A percentile compares a stretch with the other conserved stretches of the same genome.
phyloP scores from a whole-genome alignment of 306 rosid species.

The Dryas drummondii region DNA sequence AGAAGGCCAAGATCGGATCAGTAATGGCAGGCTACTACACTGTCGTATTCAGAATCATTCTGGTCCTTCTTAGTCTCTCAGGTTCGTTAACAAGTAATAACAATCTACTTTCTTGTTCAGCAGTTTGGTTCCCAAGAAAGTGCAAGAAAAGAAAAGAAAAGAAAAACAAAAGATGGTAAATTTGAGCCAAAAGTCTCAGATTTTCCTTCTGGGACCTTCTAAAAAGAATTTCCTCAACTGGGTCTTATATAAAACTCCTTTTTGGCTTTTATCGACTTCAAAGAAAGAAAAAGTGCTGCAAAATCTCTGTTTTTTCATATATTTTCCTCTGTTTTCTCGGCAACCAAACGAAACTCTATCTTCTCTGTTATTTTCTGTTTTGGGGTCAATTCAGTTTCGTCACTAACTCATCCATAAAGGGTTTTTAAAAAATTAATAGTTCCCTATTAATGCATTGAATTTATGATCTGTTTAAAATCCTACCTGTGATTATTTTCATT shows the following conservation, averaged over 20 bases:
- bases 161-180: neutral
- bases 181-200: neutral
- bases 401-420: neutral
- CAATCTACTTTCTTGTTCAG: constrained; percentile 16
- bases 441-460: neutral
- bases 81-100: constrained; percentile 33
- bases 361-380: constrained; percentile 3
- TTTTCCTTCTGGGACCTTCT: constrained; percentile 19
- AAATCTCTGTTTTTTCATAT: neutral
- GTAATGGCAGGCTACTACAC: constrained; percentile 35
- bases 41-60: constrained; percentile 35
- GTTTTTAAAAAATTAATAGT: neutral
- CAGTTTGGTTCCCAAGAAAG: constrained; percentile 24
- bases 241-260: neutral
- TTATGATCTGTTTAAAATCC: neutral
- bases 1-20: constrained; percentile 38
- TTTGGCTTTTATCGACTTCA: constrained; percentile 1
- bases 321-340: constrained; percentile 2
- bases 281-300: neutral
- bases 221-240: neutral
- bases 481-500: neutral
- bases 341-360: neutral
- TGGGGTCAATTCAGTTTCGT: neutral
- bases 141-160: neutral
- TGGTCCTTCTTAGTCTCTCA: constrained; percentile 49